Base-by-base conservation (phyloP, 441 rosid species). In the Metrosideros polymorpha region DNA sequence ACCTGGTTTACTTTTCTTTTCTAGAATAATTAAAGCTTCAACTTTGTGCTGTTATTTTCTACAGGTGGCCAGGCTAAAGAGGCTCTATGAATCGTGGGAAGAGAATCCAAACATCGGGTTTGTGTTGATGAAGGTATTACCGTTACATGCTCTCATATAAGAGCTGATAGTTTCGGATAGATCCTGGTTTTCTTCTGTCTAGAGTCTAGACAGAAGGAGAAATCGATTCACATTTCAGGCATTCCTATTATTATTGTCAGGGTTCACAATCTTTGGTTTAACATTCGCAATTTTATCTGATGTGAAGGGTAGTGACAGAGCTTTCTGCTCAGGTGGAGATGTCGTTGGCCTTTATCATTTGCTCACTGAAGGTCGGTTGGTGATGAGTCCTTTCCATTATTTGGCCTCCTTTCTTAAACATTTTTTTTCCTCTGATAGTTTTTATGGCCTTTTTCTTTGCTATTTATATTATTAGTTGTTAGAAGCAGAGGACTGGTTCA, bases 81-180 rank as follows among this genome's bases (percentile, higher is more conserved):
- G 94, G 91, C 91, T 98, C 47, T 96, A 95, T 84, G 98, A 94
- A 85, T 95, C 97, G 5, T 96, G 99, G 99, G 99, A 98, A 92
- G 99, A 98, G 88, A 98, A 95, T 82, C 94, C 98, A 3, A 94
- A 95, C 87, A 93, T 96, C 66, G 98, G 96, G 4, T 96, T 96
- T 92, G 97, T 96, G 56, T 75, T 93, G 84, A 92, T 96, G 98
- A 95, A 95, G 98, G 98, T 98, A 93, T 85, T 49, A 6, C 75
- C 57, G 35, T 25, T 25, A 39, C 47, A 18, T 52, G 82, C 71
- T 0, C 47, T 71, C 47, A 39, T 71, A 71, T 42, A 71, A 71
- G 47, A 71, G 47, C 79, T 39, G 79, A 0, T 10, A 0, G 79
- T 35, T 35, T 71, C n/a, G 6, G 12, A 22, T 0, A 35, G 79